Base-by-base conservation (phyloP, 768 basidiomycete species). In the Suillus luteus region DNA sequence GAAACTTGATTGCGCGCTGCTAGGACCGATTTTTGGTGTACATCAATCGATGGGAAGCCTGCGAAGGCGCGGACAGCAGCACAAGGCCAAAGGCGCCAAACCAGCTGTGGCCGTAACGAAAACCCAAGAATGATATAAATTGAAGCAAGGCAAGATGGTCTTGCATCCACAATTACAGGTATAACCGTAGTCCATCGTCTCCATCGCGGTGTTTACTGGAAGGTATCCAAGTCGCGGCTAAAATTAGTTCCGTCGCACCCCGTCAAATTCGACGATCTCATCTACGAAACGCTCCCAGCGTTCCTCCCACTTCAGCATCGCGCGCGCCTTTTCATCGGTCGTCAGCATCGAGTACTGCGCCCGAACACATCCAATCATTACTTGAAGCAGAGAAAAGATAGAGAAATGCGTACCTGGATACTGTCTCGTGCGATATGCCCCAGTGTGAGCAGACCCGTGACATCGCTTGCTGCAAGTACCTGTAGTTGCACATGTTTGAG, bases 401-500 rank as follows among this genome's bases (percentile, higher is more conserved):
- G 24, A 7, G 71, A 58, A 8, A 27, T 41, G 24, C 70, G 35
- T 12, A 70, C 72, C 61, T 75, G 85, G 70, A 96, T 95, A 70
- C 89, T 90, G 65, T 90, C 86, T 46, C 86, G 81, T 2, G 89
- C 89, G 14, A 91, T 76, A 60, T 84, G 80, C 0, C 85, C 83
- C 2, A 92, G 77, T 22, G 87, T 88, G 46, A 81, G 78, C 17
- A 93, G 73, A 17, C 89, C 88, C 10, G 83, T 86, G 31, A 89
- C 70, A 69, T 91, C 90, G 63, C 87, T 90, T 1, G 86, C 78
- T 24, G 84, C 86, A n/a, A 92, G 73, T 38, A 91, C 87, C 85
- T 86, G 60, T 14, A n/a, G 49, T 24, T 35, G 31, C 35, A 27
- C 4, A 8, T 44, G 37, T 33, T 19, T 66, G 40, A 60, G 51